Conservation (phyloP, 2,329 filamentous ascomycete species). For the Zalaria sp. region DNA sequence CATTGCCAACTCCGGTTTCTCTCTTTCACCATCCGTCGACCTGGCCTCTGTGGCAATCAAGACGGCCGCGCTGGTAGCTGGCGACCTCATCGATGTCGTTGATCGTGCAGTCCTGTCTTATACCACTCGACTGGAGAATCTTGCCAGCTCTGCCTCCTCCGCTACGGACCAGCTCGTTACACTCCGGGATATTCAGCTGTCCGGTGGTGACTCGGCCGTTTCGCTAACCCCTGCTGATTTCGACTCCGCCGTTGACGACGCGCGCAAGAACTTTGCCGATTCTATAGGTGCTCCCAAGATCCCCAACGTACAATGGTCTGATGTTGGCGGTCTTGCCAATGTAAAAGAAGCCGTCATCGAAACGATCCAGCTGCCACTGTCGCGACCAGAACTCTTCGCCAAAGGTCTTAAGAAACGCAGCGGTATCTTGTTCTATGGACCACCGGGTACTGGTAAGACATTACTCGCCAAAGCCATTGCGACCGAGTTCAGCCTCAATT, state of each 20-base stretch:
- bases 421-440: slow-evolving; percentile 83
- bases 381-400: slow-evolving; percentile 84
- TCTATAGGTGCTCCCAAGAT: slow-evolving; percentile 97
- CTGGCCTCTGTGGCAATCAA: slow-evolving; percentile 78
- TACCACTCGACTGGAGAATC: slow-evolving; percentile 56
- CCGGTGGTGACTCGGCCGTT: slow-evolving; percentile 66
- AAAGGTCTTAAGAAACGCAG: slow-evolving; percentile 98
- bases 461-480: slow-evolving; percentile 87
- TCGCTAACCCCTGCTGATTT: slow-evolving; percentile 76
- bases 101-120: slow-evolving; percentile 75
- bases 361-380: slow-evolving; percentile 85
- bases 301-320: slow-evolving; percentile 90
- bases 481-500: slow-evolving; percentile 86
- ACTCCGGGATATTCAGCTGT: slow-evolving; percentile 71
- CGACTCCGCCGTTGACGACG: slow-evolving; percentile 84
- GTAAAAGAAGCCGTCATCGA: slow-evolving; percentile 97
- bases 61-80: slow-evolving; percentile 87
- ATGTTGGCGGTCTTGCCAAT: slow-evolving; percentile 83
- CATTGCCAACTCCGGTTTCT: slow-evolving; percentile 59
- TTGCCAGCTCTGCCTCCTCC: slow-evolving; percentile 40
- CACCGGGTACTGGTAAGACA: slow-evolving; percentile 83
- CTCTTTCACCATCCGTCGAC: slow-evolving; percentile 72
- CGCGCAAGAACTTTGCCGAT: slow-evolving; percentile 94
- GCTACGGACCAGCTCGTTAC: slow-evolving; percentile 26
- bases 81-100: slow-evolving; percentile 86